Evolutionary conservation across 106 monocot genomes (phyloP).

Genomic region (Dendrobium catenatum): DNA sequence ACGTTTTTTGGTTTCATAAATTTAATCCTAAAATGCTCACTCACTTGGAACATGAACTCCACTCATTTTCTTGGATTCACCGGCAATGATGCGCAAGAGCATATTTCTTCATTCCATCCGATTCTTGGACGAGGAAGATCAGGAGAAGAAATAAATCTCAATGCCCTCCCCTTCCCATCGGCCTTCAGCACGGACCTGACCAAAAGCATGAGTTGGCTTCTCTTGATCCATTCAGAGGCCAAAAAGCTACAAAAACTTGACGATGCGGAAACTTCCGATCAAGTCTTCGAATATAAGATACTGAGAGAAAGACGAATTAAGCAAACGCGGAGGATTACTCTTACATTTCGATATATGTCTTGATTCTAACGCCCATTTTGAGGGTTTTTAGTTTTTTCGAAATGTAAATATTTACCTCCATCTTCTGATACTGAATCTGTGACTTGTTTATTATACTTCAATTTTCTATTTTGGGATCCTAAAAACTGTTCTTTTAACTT

Average conservation of each 20-base stretch:
- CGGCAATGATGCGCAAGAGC: no score
- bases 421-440: constrained; percentile 3
- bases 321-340: neutral
- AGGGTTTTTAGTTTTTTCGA: neutral
- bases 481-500: neutral
- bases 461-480: neutral
- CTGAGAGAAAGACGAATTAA: neutral
- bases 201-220: neutral
- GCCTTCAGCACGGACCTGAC: neutral
- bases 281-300: neutral
- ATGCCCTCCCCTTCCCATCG: neutral
- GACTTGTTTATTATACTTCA: neutral
- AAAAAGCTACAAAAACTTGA: neutral
- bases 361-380: neutral
- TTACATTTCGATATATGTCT: neutral
- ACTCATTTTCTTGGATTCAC: no score
- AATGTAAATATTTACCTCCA: neutral
- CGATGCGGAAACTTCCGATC: neutral
- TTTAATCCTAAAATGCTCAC: no score
- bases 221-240: neutral
- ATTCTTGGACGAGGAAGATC: no score
- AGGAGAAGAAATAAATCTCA: neutral
- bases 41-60: no score
- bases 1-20: no score
- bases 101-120: no score